Base-by-base conservation (phyloP, 2,329 filamentous ascomycete genomes). In the Calonectria honghensis region DNA sequence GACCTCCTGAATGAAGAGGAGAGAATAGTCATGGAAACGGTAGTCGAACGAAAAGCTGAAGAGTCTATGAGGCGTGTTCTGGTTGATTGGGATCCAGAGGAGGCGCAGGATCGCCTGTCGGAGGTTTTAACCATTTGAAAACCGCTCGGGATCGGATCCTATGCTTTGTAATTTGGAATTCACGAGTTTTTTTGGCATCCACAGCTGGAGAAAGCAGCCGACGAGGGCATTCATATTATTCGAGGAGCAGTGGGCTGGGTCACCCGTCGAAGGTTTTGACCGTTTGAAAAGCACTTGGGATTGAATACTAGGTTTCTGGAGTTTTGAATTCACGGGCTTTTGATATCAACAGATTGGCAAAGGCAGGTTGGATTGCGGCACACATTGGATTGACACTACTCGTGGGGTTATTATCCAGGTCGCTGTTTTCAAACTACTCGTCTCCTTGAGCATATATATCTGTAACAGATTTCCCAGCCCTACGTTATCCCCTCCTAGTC, bases 1-100 rank as follows among this genome's bases (percentile, higher is more conserved):
- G 11, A 18, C 18, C 24, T 63, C 3, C 14, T 63, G 37, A 63
- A 24, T 37, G 57, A 63, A 27, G 57, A 63, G 18, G 57, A 63
- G n/a, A 63, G 37, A 29, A 41, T 63, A 11, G 37, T 41, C 57
- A 63, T 63, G 57, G 57, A 63, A 35, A 63, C 57, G 35, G 6
- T 63, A 2, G 57, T 63, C 35, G 57, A 63, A 9, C 57, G 57
- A 10, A 63, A 63, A 24, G 39, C 39, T 14, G 57, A 63, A 14
- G 37, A 63, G 37, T 63, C 35, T 7, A 39, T 29, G 37, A 63
- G 9, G 3, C 57, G 57, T 27, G 16, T 18, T 9, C 7, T 63
- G 24, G 11, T 41, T 27, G 37, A 63, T 4, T 63, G 57, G 35
- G 57, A 63, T 27, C 57, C 39, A 3, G 57, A 63, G 5, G 57